These are phyloP conservation scores for Chlorella sp. DNA, from an alignment of 139 green algal species.

Conservation along the genomic window DNA sequence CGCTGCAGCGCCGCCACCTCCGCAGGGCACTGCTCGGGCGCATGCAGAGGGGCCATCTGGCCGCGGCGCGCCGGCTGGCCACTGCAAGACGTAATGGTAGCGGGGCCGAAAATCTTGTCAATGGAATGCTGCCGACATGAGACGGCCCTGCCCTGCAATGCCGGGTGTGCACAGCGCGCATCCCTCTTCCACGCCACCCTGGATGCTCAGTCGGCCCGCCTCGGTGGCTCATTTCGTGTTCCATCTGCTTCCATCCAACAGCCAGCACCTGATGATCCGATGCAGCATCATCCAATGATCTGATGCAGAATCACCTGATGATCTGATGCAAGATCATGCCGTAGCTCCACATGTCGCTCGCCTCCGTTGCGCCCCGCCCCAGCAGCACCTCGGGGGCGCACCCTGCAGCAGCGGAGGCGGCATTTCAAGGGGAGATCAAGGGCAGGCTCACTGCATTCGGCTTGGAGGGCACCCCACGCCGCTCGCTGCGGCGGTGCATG, in stretches of 20 bases:
- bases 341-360: constrained; percentile 1
- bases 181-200: not conserved
- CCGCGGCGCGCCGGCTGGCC: not conserved
- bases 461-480: no score
- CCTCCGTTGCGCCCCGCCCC: constrained; percentile 10
- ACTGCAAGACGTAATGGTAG: not conserved
- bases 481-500: no score
- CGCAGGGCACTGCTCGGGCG: not conserved
- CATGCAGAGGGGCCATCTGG: constrained; percentile 8
- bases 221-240: not conserved
- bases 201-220: not conserved
- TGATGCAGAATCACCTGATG: not conserved
- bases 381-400: not conserved
- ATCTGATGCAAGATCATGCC: not conserved
- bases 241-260: not conserved
- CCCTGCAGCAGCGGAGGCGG: not conserved
- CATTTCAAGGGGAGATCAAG: no score
- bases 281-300: not conserved
- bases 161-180: no score
- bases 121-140: no score
- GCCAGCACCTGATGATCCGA: not conserved
- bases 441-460: no score
- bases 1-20: constrained; percentile 17
- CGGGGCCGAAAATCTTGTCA: no score
- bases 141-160: no score